Conservation (phyloP, 768 basidiomycete species). For the Rubroboletus satanas region DNA sequence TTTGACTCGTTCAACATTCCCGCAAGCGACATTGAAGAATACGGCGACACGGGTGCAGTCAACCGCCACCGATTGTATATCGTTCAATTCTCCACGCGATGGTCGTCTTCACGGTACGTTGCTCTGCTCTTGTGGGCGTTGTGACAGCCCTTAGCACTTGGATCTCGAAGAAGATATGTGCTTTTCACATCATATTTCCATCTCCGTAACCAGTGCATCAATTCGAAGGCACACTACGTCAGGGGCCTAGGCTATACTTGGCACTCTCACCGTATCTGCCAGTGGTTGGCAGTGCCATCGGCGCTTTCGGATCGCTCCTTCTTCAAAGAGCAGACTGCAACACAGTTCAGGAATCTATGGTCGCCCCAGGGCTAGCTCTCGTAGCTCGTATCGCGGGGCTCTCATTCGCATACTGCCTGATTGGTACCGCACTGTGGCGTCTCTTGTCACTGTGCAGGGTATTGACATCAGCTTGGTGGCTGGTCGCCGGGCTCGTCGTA, state of each 20-base stretch:
- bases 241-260: background rate
- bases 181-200: background rate
- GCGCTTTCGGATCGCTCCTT: background rate
- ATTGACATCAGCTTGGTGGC: slow-evolving; percentile 37
- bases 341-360: slow-evolving; percentile 4
- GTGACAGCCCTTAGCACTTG: too few species aligned
- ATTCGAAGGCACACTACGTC: background rate
- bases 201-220: background rate
- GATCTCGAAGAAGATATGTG: background rate
- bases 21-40: too few species aligned
- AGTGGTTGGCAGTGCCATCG: background rate
- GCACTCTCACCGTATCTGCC: background rate
- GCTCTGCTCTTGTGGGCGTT: too few species aligned
- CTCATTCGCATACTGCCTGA: background rate
- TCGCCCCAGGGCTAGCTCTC: slow-evolving; percentile 14
- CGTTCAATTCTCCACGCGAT: too few species aligned
- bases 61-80: too few species aligned
- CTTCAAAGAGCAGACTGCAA: background rate
- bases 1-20: too few species aligned
- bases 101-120: too few species aligned
- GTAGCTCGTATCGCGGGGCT: background rate
- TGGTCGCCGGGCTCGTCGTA: slow-evolving; percentile 30
- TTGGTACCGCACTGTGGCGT: background rate
- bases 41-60: too few species aligned
- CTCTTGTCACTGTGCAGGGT: slow-evolving; percentile 13